These are phyloP conservation scores for Thalia dealbata DNA, from an alignment of 176 grass and related monocot genomes.

Conservation along the genomic window DNA sequence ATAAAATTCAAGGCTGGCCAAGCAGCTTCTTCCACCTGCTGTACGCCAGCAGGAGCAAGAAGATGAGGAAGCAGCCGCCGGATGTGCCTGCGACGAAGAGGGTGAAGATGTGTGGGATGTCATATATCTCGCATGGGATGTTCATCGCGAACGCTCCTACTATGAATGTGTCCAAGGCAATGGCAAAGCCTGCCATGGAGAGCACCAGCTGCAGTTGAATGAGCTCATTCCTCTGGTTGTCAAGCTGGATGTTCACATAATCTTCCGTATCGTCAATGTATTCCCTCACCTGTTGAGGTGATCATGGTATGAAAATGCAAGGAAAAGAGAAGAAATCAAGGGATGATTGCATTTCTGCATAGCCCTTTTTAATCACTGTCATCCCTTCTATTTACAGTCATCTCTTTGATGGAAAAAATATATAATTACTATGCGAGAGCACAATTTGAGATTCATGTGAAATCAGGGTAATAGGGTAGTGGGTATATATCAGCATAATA, in stretches of 20 bases:
- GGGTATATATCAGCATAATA: too few relatives aligned
- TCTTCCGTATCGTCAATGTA: constrained; percentile 95
- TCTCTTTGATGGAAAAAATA: too few relatives aligned
- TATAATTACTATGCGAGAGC: too few relatives aligned
- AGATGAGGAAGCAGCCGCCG: constrained; percentile 40
- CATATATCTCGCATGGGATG: constrained; percentile 36
- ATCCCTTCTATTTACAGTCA: too few relatives aligned
- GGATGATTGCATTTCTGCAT: too few relatives aligned
- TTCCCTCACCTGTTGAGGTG: constrained; percentile 55
- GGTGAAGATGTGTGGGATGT: constrained; percentile 36
- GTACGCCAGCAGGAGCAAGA: constrained; percentile 53
- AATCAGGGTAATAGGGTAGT: too few relatives aligned
- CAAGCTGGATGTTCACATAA: constrained; percentile 91
- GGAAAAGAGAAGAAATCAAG: constrained; percentile 8
- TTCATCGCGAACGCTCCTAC: constrained; percentile 87
- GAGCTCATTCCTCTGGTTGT: constrained; percentile 82
- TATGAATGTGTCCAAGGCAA: constrained; percentile 59
- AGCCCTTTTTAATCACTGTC: too few relatives aligned
- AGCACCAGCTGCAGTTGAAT: constrained; percentile 90
- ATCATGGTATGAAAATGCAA: background rate
- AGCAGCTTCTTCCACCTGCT: constrained; percentile 88
- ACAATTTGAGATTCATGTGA: too few relatives aligned
- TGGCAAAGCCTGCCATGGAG: constrained; percentile 68
- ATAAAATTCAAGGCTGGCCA: constrained; percentile 40
- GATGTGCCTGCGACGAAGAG: constrained; percentile 62